Evolutionary conservation across 176 grass and related monocot species (phyloP), one percentile per base, ranked within the genome.

Genomic region (Cymbopogon citratus): DNA sequence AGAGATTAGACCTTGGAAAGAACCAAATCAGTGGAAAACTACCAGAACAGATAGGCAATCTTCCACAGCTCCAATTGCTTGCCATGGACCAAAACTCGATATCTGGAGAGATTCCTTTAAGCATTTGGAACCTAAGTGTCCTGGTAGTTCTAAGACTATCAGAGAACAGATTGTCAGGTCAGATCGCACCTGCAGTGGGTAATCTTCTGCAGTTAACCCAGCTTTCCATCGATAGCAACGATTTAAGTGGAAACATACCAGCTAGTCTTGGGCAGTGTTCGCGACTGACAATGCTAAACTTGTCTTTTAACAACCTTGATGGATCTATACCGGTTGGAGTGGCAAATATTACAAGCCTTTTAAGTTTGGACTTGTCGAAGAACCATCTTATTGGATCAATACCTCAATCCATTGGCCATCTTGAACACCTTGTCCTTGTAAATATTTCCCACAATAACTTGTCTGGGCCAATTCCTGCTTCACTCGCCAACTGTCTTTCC

Each of bases 1-100:
- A 26, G 3, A 8, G 3, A 6, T 44, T 71, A 1, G 3, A 14
- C 68, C 23, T 71, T 25, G 39, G 3, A 6, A n/a, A 15, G 6
- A 71, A 71, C 68, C 68, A 26, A 71, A 81, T 90, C 27, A 44
- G 27, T 0, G 91, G 87, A n/a, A 60, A 33, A 35, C 66, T 89
- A 78, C 65, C 87, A 74, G 3, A 25, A 80, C 59, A 75, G 13
- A 19, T 67, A 11, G 18, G 19, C 1, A 26, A 25, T 3, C 68
- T 71, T 44, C 0, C 10, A 5, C 39, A 44, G 5, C 38, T 43
- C 12, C 68, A 71, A 71, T 25, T 44, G n/a, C 12, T 9, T 0
- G 80, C 56, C 81, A 76, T 25, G 59, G 34, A 1, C 18, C 35
- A 40, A n/a, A 69, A 69, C 66, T 69, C 63, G 0, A 68, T 68